These are phyloP conservation scores for Colletotrichum siamense DNA, from an alignment of 2,329 filamentous ascomycete species.

Conservation along the genomic window DNA sequence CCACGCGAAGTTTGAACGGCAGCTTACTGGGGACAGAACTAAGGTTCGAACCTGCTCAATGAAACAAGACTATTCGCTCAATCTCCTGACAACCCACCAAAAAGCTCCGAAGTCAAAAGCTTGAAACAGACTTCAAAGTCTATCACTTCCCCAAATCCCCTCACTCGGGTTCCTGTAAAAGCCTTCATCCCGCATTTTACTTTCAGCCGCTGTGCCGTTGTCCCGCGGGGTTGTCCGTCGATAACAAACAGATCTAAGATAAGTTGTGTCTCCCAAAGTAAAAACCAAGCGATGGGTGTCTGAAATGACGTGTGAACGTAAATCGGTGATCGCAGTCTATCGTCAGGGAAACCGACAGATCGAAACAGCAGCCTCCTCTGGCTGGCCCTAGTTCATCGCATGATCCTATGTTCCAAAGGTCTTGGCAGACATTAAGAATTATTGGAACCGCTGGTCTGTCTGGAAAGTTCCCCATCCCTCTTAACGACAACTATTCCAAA, in stretches of 20 bases:
- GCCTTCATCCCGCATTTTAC: neutral
- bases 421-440: neutral
- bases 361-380: neutral
- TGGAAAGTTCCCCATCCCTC: neutral
- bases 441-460: neutral
- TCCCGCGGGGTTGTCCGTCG: neutral
- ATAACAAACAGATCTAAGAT: neutral
- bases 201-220: neutral
- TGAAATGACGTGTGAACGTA: neutral
- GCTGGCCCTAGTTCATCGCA: constrained; percentile 7
- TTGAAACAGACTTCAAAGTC: neutral
- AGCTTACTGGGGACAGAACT: neutral
- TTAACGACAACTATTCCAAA: neutral
- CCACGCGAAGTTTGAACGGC: neutral
- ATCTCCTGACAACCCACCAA: neutral
- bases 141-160: neutral
- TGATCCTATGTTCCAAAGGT: neutral
- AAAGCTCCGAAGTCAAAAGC: neutral
- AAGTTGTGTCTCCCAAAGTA: neutral
- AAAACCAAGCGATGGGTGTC: neutral
- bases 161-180: neutral
- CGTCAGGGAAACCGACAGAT: neutral
- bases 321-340: neutral
- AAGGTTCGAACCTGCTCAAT: neutral
- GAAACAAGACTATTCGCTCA: neutral